Conservation (phyloP, 306 rosid genomes). For the Castanea mollissima region DNA sequence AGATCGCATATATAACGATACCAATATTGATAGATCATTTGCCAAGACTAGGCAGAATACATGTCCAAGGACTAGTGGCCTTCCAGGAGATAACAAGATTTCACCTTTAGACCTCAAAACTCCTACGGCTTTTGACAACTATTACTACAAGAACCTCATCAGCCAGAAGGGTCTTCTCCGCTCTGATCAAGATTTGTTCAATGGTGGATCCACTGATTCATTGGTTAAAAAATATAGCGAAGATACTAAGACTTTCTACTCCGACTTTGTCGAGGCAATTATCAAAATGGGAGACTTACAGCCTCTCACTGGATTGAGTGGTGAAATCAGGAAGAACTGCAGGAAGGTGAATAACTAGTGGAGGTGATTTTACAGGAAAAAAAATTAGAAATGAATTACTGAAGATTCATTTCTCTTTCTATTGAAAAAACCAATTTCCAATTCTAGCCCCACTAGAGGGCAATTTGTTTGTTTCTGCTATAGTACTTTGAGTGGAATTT, state of each 20-base stretch:
- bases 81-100: conserved; percentile 54
- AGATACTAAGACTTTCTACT: conserved; percentile 29
- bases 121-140: conserved; percentile 52
- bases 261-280: conserved; percentile 59
- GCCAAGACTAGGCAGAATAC: conserved; percentile 40
- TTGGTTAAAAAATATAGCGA: conserved; percentile 47
- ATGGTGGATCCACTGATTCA: conserved; percentile 70
- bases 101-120: conserved; percentile 51
- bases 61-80: conserved; percentile 41
- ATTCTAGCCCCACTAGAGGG: no score
- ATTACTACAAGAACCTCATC: conserved; percentile 58
- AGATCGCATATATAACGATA: conserved; percentile 46
- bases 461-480: no score
- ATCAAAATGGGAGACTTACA: conserved; percentile 70
- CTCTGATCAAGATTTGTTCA: conserved; percentile 59
- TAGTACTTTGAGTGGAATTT: no score
- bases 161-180: conserved; percentile 61
- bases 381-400: no score
- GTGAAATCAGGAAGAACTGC: conserved; percentile 72
- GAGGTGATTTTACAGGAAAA: background rate
- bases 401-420: background rate
- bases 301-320: conserved; percentile 65
- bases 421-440: background rate
- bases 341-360: conserved; percentile 28
- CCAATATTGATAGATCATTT: conserved; percentile 50